phyloP scores from a whole-genome alignment of 2,329 filamentous ascomycete species.

The Zasmidium cellare region DNA sequence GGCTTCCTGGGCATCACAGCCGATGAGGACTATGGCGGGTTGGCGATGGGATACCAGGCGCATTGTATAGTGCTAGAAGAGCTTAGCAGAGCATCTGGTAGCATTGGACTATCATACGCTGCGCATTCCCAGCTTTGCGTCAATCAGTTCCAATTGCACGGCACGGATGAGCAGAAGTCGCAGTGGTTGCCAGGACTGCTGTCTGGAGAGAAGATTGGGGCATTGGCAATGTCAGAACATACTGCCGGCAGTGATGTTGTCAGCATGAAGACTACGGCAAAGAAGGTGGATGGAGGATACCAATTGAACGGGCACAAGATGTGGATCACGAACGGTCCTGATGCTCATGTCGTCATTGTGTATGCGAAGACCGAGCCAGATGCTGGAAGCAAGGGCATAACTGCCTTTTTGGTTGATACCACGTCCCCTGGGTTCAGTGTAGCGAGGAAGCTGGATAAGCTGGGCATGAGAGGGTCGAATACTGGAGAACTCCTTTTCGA shows the following conservation, averaged over 20 bases:
- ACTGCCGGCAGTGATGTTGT: slow-evolving; percentile 91
- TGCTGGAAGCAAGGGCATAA: slow-evolving; percentile 84
- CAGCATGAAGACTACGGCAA: slow-evolving; percentile 86
- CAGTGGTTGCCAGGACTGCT: slow-evolving; percentile 79
- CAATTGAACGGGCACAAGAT: slow-evolving; percentile 89
- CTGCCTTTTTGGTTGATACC: slow-evolving; percentile 84
- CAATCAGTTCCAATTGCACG: slow-evolving; percentile 93
- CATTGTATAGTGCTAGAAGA: slow-evolving; percentile 97
- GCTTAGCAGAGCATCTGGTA: slow-evolving; percentile 78
- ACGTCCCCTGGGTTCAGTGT: slow-evolving; percentile 76
- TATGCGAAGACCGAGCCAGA: slow-evolving; percentile 91
- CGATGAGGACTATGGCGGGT: slow-evolving; percentile 84
- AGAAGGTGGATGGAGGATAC: slow-evolving; percentile 79
- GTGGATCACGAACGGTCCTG: slow-evolving; percentile 98
- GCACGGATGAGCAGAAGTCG: slow-evolving; percentile 73
- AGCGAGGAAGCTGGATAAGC: slow-evolving; percentile 90
- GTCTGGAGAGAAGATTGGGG: slow-evolving; percentile 77
- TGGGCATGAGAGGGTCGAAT: slow-evolving; percentile 96
- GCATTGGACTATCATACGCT: slow-evolving; percentile 84
- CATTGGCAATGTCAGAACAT: slow-evolving; percentile 92
- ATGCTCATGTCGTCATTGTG: slow-evolving; percentile 91
- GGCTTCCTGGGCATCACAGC: slow-evolving; percentile 90
- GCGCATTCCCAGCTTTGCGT: slow-evolving; percentile 96
- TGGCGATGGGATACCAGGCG: slow-evolving; percentile 93
- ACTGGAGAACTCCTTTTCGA: slow-evolving; percentile 94